Evolutionary conservation across 108 stramenopile genomes (phyloP).

Genomic region (Phaeodactylum tricornutum): DNA sequence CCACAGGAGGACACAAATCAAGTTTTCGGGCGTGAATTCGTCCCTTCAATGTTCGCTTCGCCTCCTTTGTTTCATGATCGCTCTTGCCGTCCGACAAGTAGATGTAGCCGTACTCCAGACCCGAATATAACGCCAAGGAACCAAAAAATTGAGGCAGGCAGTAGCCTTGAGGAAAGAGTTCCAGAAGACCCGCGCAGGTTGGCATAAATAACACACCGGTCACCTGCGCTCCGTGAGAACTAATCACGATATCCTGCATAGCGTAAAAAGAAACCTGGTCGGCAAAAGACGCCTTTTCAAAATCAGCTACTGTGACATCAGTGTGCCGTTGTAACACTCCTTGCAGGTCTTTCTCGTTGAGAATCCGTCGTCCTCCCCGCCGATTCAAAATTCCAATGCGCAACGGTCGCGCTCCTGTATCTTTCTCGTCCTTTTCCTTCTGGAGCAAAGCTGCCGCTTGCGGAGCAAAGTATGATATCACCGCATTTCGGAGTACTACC

Average conservation of each 20-base stretch:
- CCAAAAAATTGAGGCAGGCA: constrained; percentile 3
- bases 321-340: too few relatives aligned
- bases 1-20: too few relatives aligned
- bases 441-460: too few relatives aligned
- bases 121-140: not conserved
- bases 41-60: too few relatives aligned
- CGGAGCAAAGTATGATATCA: too few relatives aligned
- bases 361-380: not conserved
- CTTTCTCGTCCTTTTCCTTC: not conserved
- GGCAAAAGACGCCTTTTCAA: constrained; percentile 13
- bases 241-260: constrained; percentile 7
- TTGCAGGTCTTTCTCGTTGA: too few relatives aligned
- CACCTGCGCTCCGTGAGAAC: constrained; percentile 20
- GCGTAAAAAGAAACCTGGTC: not conserved
- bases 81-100: too few relatives aligned
- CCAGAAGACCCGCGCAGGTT: constrained; percentile 9
- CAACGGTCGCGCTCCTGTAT: not conserved
- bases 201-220: constrained; percentile 10
- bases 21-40: too few relatives aligned
- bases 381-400: constrained; percentile 1
- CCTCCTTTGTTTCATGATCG: too few relatives aligned
- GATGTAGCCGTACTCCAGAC: constrained; percentile 1
- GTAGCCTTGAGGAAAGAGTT: constrained; percentile 16
- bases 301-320: constrained; percentile 18
- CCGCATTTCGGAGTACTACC: constrained; percentile 1